A percentile compares a stretch with the other conserved stretches of the same genome.
phyloP scores from a whole-genome alignment of 1,284 basidiomycete species.

The Melampsora americana region DNA sequence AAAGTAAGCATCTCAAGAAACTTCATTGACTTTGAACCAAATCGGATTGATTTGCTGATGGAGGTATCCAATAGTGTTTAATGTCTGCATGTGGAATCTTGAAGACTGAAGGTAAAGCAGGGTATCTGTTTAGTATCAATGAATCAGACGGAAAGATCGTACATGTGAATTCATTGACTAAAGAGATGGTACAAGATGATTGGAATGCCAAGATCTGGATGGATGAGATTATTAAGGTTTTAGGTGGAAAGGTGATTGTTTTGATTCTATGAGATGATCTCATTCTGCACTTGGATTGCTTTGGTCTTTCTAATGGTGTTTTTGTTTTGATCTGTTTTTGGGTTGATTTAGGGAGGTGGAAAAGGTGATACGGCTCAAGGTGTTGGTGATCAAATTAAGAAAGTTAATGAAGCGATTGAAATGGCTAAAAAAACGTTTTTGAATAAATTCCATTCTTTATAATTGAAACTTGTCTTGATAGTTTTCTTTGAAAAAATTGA shows the following conservation, averaged over 20 bases:
- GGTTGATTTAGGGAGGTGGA: slow-evolving; percentile 69
- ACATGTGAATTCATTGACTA: slow-evolving; percentile 74
- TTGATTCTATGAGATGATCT: background rate
- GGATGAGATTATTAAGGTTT: slow-evolving; percentile 66
- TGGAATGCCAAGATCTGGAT: slow-evolving; percentile 78
- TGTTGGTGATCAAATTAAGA: slow-evolving; percentile 67
- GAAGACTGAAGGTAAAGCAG: slow-evolving; percentile 74
- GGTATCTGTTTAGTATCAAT: slow-evolving; percentile 84
- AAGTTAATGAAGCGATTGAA: slow-evolving; percentile 69
- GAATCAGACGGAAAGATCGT: slow-evolving; percentile 66
- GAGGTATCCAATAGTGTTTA: slow-evolving; percentile 47
- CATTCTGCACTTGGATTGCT: slow-evolving; percentile 1
- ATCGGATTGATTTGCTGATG: background rate
- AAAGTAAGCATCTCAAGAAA: slow-evolving; percentile 16
- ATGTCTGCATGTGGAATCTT: slow-evolving; percentile 38
- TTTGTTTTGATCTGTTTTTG: slow-evolving; percentile 14
- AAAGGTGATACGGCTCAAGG: slow-evolving; percentile 86
- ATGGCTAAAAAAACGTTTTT: slow-evolving; percentile 16
- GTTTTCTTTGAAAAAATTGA: too few relatives aligned
- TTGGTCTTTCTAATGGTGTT: slow-evolving; percentile 15
- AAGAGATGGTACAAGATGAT: background rate
- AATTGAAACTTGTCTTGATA: background rate
- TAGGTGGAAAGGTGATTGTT: slow-evolving; percentile 75
- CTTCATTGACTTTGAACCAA: background rate
- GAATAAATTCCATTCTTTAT: background rate